A percentile compares a stretch with the other conserved stretches of the same genome.
phyloP scores from a whole-genome alignment of 2,329 filamentous ascomycete genomes.

The Tolypocladium nubicola region DNA sequence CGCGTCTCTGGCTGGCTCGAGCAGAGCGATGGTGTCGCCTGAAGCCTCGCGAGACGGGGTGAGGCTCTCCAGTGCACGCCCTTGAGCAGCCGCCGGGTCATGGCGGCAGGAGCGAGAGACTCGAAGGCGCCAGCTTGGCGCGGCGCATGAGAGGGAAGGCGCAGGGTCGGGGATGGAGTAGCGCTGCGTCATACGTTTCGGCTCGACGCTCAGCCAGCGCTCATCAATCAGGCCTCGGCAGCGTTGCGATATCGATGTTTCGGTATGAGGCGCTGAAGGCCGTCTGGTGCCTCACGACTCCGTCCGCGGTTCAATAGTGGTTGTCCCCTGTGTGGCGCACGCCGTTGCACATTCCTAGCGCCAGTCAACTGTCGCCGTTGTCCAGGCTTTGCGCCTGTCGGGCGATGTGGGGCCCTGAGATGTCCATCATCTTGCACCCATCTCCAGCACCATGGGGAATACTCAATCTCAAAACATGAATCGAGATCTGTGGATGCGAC shows the following conservation, averaged over 20 bases:
- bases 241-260: background rate
- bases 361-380: background rate
- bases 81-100: conserved; percentile 7
- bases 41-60: background rate
- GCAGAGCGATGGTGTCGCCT: background rate
- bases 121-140: background rate
- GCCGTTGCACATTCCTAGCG: background rate
- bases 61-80: conserved; percentile 3
- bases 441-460: no score
- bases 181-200: background rate
- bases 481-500: background rate
- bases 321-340: background rate
- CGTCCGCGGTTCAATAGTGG: background rate
- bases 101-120: conserved; percentile 3
- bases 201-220: background rate
- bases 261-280: background rate
- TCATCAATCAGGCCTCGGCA: background rate
- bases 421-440: background rate
- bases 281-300: background rate
- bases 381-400: background rate
- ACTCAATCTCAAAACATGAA: background rate
- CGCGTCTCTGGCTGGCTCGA: background rate
- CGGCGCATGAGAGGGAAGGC: background rate
- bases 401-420: background rate
- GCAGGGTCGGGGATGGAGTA: background rate